Evolutionary conservation across 2,329 filamentous ascomycete genomes (phyloP), one percentile per base, ranked within the genome.

Genomic region (Sarocladium strictum): DNA sequence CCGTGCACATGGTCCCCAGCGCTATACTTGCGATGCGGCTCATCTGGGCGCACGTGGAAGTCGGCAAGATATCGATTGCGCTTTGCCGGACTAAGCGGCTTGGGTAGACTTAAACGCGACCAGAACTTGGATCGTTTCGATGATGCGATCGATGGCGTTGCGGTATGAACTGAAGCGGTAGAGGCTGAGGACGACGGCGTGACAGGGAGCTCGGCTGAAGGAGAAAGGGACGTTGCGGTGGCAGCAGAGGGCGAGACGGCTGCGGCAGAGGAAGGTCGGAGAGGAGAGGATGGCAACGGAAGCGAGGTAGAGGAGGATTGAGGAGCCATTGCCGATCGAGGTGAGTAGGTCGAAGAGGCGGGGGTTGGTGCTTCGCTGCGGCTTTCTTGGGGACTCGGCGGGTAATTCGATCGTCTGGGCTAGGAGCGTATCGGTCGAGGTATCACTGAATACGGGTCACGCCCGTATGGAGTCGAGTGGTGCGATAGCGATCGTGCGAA

Each of bases 1-100:
- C 89, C 89, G 56, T 79, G 81, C 47, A 94, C 86, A 60, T 84
- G 74, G 64, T 93, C 89, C 57, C 89, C 89, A 3, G 87, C 86
- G 24, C 76, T 77, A 69, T 92, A 92, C 63, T 87, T 84, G 60
- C 85, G 84, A 69, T 92, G 85, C 12, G 89, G 89, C 65, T 93
- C 87, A 65, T 89, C 80, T 51, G 87, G 82, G 60, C 83, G 81
- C 67, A 94, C 84, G 69, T 89, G 83, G 72, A 91, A 94, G 66
- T 93, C 89, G 72, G 84, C 77, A 61, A 90, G 76, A 67, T 87
- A 84, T 63, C 88, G 85, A 55, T 70, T 75, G 55, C 77, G 75
- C 57, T 74, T 75, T 45, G 78, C 75, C 56, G 80, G 69, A 50
- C 76, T 74, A 11, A 79, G 69, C 38, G 72, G 68, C 56, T 80